A percentile compares a stretch with the other conserved stretches of the same genome.
Evolutionary conservation across 768 basidiomycete species (phyloP).

Genomic region (Tephrocybe rancida): DNA sequence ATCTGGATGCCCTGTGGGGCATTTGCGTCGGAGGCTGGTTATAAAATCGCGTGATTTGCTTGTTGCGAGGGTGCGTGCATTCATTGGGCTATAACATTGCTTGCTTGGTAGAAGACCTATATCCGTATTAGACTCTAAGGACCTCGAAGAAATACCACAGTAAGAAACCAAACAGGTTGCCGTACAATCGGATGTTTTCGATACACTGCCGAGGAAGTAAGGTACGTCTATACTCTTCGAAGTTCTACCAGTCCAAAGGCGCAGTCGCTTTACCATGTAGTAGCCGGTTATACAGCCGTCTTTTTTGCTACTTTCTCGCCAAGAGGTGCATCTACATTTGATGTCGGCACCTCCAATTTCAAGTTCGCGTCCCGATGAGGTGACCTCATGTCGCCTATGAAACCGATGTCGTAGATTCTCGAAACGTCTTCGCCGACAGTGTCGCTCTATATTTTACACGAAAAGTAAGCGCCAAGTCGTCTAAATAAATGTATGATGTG

Average conservation of each 20-base stretch:
- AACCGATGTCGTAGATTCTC: slow-evolving; percentile 81
- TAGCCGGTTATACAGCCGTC: slow-evolving; percentile 61
- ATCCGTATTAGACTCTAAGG: no score
- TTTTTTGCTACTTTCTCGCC: slow-evolving; percentile 63
- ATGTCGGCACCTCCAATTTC: slow-evolving; percentile 77
- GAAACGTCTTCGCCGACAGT: slow-evolving; percentile 68
- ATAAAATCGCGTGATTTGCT: no score
- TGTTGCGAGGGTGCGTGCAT: no score
- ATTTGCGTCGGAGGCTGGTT: slow-evolving; percentile 47
- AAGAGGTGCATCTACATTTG: slow-evolving; percentile 77
- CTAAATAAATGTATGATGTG: neutral
- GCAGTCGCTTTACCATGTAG: slow-evolving; percentile 42
- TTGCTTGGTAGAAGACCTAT: no score
- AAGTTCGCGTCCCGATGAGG: slow-evolving; percentile 59
- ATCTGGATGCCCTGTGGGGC: slow-evolving; percentile 48
- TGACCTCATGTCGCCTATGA: slow-evolving; percentile 71
- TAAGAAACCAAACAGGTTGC: no score
- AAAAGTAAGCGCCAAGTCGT: neutral
- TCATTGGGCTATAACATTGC: no score
- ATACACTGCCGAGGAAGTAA: no score
- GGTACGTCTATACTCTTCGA: no score
- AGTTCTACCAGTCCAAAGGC: no score
- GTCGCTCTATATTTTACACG: slow-evolving; percentile 65
- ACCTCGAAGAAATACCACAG: no score
- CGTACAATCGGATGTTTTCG: no score